Conservation (phyloP, 106 monocot genomes). For the Gastrodia elata region DNA sequence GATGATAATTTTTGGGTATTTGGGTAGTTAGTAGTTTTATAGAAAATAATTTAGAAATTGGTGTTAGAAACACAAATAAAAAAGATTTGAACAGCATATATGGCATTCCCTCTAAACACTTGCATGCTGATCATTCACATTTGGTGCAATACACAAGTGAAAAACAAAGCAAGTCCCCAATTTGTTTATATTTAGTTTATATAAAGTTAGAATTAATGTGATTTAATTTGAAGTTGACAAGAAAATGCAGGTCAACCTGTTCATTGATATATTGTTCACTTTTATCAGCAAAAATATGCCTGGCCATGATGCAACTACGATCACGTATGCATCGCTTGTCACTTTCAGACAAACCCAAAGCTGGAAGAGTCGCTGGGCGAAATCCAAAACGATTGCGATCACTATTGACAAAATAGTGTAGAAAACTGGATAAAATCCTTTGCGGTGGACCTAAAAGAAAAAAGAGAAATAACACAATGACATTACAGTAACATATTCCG, state of each 20-base stretch:
- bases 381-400: constrained; percentile 72
- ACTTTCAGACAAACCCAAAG: constrained; percentile 83
- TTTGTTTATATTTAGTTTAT: neutral
- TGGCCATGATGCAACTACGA: constrained; percentile 91
- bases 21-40: too few relatives aligned
- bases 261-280: constrained; percentile 84
- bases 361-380: constrained; percentile 61
- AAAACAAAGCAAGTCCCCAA: neutral
- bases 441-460: constrained; percentile 80
- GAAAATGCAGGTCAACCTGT: constrained; percentile 38
- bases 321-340: constrained; percentile 98
- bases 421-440: constrained; percentile 66
- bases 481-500: neutral
- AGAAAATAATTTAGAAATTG: too few relatives aligned
- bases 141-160: neutral
- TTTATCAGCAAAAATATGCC: constrained; percentile 94
- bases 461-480: neutral
- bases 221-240: neutral
- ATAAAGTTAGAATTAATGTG: neutral
- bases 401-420: constrained; percentile 86
- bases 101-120: too few relatives aligned
- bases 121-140: neutral
- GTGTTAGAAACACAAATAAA: too few relatives aligned
- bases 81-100: too few relatives aligned
- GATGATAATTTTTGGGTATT: too few relatives aligned